These are phyloP conservation scores for Naematelia aurantialba DNA, from an alignment of 768 basidiomycete species.

Conservation along the genomic window DNA sequence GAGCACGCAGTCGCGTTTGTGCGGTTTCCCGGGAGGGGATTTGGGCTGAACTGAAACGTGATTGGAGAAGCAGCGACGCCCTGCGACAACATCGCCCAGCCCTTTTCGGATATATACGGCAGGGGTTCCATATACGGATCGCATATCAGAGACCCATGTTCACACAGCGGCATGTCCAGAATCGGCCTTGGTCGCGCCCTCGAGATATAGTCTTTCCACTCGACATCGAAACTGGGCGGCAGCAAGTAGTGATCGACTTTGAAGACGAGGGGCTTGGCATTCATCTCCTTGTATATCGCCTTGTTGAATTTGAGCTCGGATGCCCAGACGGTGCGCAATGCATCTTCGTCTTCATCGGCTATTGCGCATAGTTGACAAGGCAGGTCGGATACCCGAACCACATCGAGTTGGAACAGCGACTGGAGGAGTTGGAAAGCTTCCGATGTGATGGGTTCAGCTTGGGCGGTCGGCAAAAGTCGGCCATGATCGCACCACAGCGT, in stretches of 20 bases:
- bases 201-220: conserved; percentile 16
- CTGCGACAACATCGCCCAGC: conserved; percentile 20
- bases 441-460: neutral
- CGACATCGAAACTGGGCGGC: conserved; percentile 10
- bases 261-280: conserved; percentile 6
- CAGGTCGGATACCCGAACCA: conserved; percentile 17
- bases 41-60: conserved; percentile 9
- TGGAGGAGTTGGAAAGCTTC: conserved; percentile 4
- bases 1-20: neutral
- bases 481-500: conserved; percentile 33
- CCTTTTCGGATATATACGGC: conserved; percentile 6
- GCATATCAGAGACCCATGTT: conserved; percentile 24
- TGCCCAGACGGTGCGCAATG: neutral
- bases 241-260: conserved; percentile 21
- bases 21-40: conserved; percentile 7
- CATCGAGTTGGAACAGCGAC: conserved; percentile 20
- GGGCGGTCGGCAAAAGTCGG: conserved; percentile 3
- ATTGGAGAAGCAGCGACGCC: conserved; percentile 13
- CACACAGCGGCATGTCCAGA: conserved; percentile 14
- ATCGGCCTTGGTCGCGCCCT: conserved; percentile 6
- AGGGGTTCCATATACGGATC: conserved; percentile 22
- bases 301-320: conserved; percentile 11
- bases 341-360: neutral
- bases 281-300: conserved; percentile 9
- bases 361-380: neutral